These are phyloP conservation scores for Gonapodya sp. DNA, from an alignment of 192 early-diverging fungal species.

Conservation along the genomic window DNA sequence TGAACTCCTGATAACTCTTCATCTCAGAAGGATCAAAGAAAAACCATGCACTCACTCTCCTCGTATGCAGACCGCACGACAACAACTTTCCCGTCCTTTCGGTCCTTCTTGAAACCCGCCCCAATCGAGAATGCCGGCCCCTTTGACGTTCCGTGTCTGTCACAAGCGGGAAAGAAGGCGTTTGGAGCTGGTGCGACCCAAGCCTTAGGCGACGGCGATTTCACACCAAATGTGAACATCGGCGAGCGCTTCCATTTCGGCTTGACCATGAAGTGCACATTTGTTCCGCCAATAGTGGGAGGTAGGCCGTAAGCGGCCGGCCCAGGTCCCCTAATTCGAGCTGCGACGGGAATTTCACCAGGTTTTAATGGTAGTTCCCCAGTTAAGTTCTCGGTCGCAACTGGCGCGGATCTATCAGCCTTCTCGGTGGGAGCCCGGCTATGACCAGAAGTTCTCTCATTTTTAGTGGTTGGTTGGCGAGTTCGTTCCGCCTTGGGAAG, in stretches of 20 bases:
- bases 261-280: not conserved
- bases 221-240: not conserved
- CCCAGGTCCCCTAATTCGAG: not conserved
- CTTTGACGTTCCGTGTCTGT: not conserved
- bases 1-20: too few relatives aligned
- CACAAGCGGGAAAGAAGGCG: not conserved
- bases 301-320: not conserved
- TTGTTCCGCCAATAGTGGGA: not conserved
- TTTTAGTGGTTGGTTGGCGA: not conserved
- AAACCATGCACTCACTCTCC: not conserved
- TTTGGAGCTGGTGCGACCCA: constrained; percentile 1
- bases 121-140: not conserved
- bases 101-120: not conserved
- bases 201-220: not conserved
- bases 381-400: too few relatives aligned
- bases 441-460: not conserved
- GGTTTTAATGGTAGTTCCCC: too few relatives aligned
- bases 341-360: not conserved
- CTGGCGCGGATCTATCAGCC: not conserved
- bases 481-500: not conserved
- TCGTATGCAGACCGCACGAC: not conserved
- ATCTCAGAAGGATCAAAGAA: too few relatives aligned
- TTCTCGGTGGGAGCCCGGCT: not conserved
- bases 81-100: not conserved
- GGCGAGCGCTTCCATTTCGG: not conserved